Percentiles rank a stretch among this genome's conserved stretches.
Conservation (phyloP, 2,329 filamentous ascomycete species). For the Cladophialophora immunda region DNA sequence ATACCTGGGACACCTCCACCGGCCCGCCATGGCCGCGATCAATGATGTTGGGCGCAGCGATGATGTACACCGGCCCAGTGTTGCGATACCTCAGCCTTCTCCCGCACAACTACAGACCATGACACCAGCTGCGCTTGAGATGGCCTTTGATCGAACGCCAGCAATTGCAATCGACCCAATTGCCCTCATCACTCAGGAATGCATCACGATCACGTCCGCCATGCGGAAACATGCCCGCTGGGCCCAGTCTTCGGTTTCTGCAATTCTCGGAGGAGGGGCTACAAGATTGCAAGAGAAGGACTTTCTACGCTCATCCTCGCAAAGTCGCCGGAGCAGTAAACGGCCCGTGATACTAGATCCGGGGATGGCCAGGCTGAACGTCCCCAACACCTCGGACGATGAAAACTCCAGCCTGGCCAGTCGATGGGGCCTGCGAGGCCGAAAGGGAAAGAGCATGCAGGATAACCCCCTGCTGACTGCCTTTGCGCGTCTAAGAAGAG, state of each 20-base stretch:
- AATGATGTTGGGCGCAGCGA: conserved; percentile 11
- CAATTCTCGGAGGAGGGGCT: conserved; percentile 80
- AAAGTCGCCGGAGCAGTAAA: conserved; percentile 27
- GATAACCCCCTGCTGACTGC: conserved; percentile 96
- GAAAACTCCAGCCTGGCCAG: conserved; percentile 69
- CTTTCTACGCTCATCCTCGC: conserved; percentile 47
- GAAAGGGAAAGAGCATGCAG: conserved; percentile 96
- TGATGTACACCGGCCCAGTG: conserved; percentile 18
- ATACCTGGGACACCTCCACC: neutral
- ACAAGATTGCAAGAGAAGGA: conserved; percentile 58
- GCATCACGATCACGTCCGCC: conserved; percentile 95
- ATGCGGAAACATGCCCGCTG: conserved; percentile 98
- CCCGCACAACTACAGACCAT: conserved; percentile 11
- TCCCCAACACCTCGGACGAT: conserved; percentile 44
- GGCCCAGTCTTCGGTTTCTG: conserved; percentile 93
- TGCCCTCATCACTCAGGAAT: conserved; percentile 95
- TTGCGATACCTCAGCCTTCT: conserved; percentile 14
- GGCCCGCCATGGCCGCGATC: neutral
- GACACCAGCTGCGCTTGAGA: conserved; percentile 17
- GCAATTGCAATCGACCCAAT: conserved; percentile 85
- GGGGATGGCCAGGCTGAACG: conserved; percentile 32
- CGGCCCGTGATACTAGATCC: conserved; percentile 28
- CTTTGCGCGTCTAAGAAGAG: conserved; percentile 87
- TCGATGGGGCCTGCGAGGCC: conserved; percentile 91
- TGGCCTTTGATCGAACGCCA: conserved; percentile 21